Evolutionary conservation across 306 rosid genomes (phyloP).

Genomic region (Elaeagnus macrophylla): DNA sequence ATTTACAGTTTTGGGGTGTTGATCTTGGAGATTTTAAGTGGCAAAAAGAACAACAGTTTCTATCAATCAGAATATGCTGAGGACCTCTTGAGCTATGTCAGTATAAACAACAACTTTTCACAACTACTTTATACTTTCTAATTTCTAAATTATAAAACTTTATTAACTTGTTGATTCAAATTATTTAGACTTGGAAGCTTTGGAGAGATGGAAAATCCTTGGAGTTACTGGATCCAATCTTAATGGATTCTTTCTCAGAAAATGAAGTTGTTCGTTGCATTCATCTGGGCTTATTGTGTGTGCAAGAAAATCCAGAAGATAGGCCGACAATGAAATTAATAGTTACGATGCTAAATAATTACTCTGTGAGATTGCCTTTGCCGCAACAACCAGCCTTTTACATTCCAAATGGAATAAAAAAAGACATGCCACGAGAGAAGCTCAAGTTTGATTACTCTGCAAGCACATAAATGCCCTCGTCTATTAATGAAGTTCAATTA

Average conservation of each 20-base stretch:
- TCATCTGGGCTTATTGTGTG: constrained; percentile 42
- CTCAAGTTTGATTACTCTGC: not conserved
- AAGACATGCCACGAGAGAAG: not conserved
- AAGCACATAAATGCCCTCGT: not conserved
- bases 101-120: constrained; percentile 1
- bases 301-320: constrained; percentile 33
- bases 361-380: constrained; percentile 18
- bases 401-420: not conserved
- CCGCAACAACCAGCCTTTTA: constrained; percentile 31
- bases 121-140: not conserved
- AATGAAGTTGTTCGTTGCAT: constrained; percentile 40
- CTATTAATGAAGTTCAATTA: constrained; percentile 9
- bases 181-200: constrained; percentile 35
- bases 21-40: constrained; percentile 18
- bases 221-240: constrained; percentile 24
- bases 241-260: constrained; percentile 14
- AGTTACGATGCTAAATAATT: constrained; percentile 34
- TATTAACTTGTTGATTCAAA: too few species aligned
- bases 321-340: constrained; percentile 46
- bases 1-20: constrained; percentile 21
- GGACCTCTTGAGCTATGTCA: constrained; percentile 22
- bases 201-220: constrained; percentile 22
- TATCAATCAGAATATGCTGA: constrained; percentile 8
- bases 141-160: too few species aligned
- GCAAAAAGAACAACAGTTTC: constrained; percentile 17